Base-by-base conservation (phyloP, 148 eudicot genomes). In the Diospyros kaki region DNA sequence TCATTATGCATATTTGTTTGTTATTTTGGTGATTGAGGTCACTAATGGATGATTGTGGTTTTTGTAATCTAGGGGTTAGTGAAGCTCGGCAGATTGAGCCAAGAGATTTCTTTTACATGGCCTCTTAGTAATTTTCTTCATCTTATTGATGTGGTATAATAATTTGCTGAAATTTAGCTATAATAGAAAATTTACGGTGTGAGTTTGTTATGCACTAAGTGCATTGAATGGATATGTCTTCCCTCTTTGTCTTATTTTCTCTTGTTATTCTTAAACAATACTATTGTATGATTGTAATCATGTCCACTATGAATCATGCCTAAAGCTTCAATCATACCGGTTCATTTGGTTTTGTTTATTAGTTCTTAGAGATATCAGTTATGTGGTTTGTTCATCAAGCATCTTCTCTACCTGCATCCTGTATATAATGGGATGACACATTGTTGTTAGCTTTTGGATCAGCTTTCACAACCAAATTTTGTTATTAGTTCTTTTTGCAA, bases 1-100 rank as follows among this genome's bases (percentile, higher is more conserved):
- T 63, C 56, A 7, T 71, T 55, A 70, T 69, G 71, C 72, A 58
- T 72, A 63, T 45, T n/a, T 68, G 59, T 11, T 48, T 76, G 28
- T 55, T 7, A 50, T 40, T 43, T 63, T 58, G 38, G 70, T 53
- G 58, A 70, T 55, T 71, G 63, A 48, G 68, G 50, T 79, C 67
- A 72, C 88, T 82, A 69, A 80, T 82, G 75, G 77, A 68, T 54
- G 61, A 64, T 41, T 72, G 53, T 64, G 72, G 70, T 71, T 73
- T 77, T 68, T 83, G 71, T 81, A 75, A 69, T 77, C 60, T 81
- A 81, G 87, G 83, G 81, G 82, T 78, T 83, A 83, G 89, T 82
- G 81, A 83, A 81, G 89, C 83, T 78, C 76, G 77, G 83, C 71
- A 81, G 83, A 83, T 79, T 76, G 53, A 64, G 69, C 74, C 28